These are phyloP conservation scores for Lathyrus aphaca DNA, from an alignment of 306 rosid genomes.

Conservation along the genomic window DNA sequence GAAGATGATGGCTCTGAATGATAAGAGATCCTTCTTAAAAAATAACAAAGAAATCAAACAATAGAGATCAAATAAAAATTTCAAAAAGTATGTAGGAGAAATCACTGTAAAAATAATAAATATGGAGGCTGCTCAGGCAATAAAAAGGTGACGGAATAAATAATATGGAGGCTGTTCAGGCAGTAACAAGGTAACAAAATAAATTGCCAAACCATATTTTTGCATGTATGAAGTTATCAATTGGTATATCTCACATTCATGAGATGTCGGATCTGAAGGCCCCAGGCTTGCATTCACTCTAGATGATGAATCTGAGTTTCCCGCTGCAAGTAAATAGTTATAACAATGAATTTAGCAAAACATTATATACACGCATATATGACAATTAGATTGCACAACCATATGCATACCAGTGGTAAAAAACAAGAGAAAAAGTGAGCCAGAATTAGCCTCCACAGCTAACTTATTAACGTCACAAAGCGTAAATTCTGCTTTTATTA, in stretches of 20 bases:
- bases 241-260: slow-evolving; percentile 63
- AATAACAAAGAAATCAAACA: neutral
- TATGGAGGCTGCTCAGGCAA: slow-evolving; percentile 26
- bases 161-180: slow-evolving; percentile 20
- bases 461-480: slow-evolving; percentile 76
- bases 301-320: slow-evolving; percentile 47
- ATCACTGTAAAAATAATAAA: neutral
- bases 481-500: slow-evolving; percentile 57
- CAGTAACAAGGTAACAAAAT: slow-evolving; percentile 14
- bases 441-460: slow-evolving; percentile 57
- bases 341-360: slow-evolving; percentile 21
- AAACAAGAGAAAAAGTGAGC: slow-evolving; percentile 61
- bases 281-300: slow-evolving; percentile 45
- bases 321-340: slow-evolving; percentile 59
- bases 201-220: slow-evolving; percentile 11
- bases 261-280: slow-evolving; percentile 56
- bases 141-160: slow-evolving; percentile 1
- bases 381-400: slow-evolving; percentile 26
- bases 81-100: slow-evolving; percentile 13
- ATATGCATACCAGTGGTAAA: slow-evolving; percentile 71
- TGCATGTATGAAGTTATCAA: slow-evolving; percentile 21
- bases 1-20: slow-evolving; percentile 3
- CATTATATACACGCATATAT: neutral
- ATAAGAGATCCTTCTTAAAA: slow-evolving; percentile 16
- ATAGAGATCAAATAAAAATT: slow-evolving; percentile 3